Conservation (phyloP, 2,329 filamentous ascomycete species). For the Aspergillus sojae region DNA sequence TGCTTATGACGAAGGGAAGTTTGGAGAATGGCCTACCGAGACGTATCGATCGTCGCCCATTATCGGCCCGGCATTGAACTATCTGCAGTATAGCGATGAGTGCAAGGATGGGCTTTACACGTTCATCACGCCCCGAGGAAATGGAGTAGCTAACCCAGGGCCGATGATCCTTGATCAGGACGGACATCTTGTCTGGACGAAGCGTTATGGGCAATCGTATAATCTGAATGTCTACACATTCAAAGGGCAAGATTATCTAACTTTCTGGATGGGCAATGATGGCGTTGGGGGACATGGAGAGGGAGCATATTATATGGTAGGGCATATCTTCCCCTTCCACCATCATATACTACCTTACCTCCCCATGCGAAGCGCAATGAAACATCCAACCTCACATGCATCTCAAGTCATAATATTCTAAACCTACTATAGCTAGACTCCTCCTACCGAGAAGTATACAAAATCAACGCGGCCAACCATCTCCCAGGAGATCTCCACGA, state of each 20-base stretch:
- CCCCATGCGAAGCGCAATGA: neutral
- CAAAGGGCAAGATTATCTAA: constrained; percentile 48
- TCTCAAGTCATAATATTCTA: neutral
- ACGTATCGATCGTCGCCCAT: constrained; percentile 27
- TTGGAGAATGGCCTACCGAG: constrained; percentile 30
- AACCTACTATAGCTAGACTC: constrained; percentile 29
- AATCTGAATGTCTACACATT: constrained; percentile 51
- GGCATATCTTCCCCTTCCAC: neutral
- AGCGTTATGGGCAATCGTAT: constrained; percentile 43
- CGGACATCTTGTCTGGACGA: constrained; percentile 52
- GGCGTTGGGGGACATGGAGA: constrained; percentile 50
- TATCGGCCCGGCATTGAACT: constrained; percentile 30
- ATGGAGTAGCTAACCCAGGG: constrained; percentile 35
- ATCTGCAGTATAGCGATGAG: constrained; percentile 22
- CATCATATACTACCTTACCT: neutral
- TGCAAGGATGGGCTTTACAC: constrained; percentile 46
- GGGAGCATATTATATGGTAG: constrained; percentile 51
- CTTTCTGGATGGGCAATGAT: constrained; percentile 54
- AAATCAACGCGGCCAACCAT: constrained; percentile 40
- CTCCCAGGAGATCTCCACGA: constrained; percentile 47
- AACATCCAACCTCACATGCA: neutral
- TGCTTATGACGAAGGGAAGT: constrained; percentile 23
- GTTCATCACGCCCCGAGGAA: constrained; percentile 45
- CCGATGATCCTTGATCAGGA: constrained; percentile 50
- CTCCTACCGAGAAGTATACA: constrained; percentile 38